Evolutionary conservation across 352 stramenopile genomes (phyloP), one percentile per base, ranked within the genome.

Genomic region (Elongisporangium undulatum): DNA sequence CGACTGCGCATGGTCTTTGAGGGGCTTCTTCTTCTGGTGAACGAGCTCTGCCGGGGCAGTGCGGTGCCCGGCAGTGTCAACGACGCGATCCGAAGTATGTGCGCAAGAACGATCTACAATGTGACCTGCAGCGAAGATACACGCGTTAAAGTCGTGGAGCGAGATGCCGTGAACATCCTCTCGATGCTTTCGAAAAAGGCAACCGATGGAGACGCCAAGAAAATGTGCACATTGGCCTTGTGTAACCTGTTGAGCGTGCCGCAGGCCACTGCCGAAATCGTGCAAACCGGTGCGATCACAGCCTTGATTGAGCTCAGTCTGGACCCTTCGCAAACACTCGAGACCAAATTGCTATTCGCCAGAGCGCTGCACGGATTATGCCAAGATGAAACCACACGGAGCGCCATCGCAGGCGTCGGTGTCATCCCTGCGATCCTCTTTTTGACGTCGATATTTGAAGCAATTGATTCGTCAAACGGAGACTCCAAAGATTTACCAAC

Each of bases 201-300:
- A 16, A 67, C 17, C 24, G 68, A 68, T 51, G 58, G 68, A 4
- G 67, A 92, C 12, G 75, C 72, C 15, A 85, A 86, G 57, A 83
- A 88, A 55, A 87, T 94, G 79, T 90, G 79, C 58, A 94, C 82
- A 0, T 58, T 94, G 4, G 76, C 85, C 7, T 51, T 94, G 9
- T 94, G 82, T 50, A 94, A 92, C 55, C 56, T 94, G 52, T 61
- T 94, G 4, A 88, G 71, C 52, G 85, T 92, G 5, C 77, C 89
- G 13, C 83, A 91, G 53, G 82, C 81, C 16, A 80, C 81, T 5
- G 67, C 79, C 0, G 80, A 91, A 22, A 91, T 92, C 53, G 72
- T 91, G 52, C 72, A 71, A 10, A 73, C 79, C 13, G 85, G 85
- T 7, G 85, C 82, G 1, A 83, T 92, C 24, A 77, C 72, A 1